These are phyloP conservation scores for Russula vinacea DNA, from an alignment of 768 basidiomycete species.

Conservation along the genomic window DNA sequence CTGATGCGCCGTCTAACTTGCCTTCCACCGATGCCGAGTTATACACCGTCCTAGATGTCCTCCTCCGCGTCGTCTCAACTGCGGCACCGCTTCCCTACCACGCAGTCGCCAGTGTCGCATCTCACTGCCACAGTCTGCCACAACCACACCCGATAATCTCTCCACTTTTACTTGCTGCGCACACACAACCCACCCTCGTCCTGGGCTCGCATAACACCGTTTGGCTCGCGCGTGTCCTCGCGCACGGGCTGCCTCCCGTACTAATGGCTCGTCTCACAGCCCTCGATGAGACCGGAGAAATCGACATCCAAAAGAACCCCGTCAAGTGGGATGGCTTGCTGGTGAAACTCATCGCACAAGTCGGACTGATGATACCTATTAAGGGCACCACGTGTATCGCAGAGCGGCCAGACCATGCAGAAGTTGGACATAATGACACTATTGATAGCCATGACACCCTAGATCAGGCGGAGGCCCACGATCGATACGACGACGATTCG, in stretches of 20 bases:
- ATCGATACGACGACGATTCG: too few species aligned
- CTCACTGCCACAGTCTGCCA: not conserved
- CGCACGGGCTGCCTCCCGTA: slow-evolving; percentile 38
- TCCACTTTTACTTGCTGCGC: slow-evolving; percentile 36
- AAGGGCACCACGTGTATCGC: not conserved
- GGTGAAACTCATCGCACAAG: slow-evolving; percentile 43
- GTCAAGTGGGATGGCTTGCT: slow-evolving; percentile 37
- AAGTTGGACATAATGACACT: not conserved
- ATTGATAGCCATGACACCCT: too few species aligned
- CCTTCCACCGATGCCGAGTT: slow-evolving; percentile 23
- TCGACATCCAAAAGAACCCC: slow-evolving; percentile 31
- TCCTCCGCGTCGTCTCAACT: slow-evolving; percentile 40
- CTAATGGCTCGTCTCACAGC: slow-evolving; percentile 28
- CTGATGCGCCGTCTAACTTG: not conserved
- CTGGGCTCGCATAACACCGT: slow-evolving; percentile 36
- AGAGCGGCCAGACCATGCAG: not conserved
- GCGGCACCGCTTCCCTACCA: slow-evolving; percentile 35
- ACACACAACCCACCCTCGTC: slow-evolving; percentile 20
- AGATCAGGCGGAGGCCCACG: too few species aligned
- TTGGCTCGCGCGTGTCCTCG: slow-evolving; percentile 39
- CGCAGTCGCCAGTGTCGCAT: slow-evolving; percentile 25
- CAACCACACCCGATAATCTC: slow-evolving; percentile 35
- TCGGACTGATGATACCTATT: slow-evolving; percentile 39
- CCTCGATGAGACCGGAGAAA: slow-evolving; percentile 32
- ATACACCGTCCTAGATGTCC: slow-evolving; percentile 32